Conservation (phyloP, 2,329 filamentous ascomycete species). For the Fusarium sp. region DNA sequence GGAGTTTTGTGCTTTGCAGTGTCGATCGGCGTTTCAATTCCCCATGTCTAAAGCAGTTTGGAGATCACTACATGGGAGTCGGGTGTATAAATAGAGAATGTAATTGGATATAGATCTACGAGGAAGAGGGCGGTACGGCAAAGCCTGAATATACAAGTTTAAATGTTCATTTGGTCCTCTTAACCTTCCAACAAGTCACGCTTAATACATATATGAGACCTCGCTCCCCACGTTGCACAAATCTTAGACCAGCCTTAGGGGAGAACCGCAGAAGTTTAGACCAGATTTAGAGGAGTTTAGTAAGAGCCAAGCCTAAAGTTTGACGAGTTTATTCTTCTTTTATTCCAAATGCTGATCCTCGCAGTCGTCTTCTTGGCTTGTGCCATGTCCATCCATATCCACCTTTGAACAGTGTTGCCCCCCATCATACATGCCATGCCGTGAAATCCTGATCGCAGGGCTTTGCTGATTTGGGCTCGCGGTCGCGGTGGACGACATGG, state of each 20-base stretch:
- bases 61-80: background rate
- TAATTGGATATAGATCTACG: conserved; percentile 7
- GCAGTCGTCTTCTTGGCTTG: background rate
- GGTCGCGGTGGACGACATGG: fast-evolving
- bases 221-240: background rate
- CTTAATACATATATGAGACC: background rate
- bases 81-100: conserved; percentile 21
- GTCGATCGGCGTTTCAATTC: conserved; percentile 6
- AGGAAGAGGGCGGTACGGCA: background rate
- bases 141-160: background rate
- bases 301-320: background rate
- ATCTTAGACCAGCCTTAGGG: background rate
- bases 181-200: too few species aligned
- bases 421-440: fast-evolving
- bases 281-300: background rate
- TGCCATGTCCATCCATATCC: background rate
- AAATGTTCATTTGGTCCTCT: background rate
- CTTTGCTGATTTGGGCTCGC: background rate
- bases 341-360: too few species aligned
- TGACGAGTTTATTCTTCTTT: background rate
- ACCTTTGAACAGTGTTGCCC: background rate
- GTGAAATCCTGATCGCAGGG: background rate
- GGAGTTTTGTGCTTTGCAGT: conserved; percentile 7
- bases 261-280: too few species aligned
- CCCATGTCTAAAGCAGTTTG: background rate